phyloP scores from a whole-genome alignment of 1,284 basidiomycete species.

The Papiliotrema fonsecae region DNA sequence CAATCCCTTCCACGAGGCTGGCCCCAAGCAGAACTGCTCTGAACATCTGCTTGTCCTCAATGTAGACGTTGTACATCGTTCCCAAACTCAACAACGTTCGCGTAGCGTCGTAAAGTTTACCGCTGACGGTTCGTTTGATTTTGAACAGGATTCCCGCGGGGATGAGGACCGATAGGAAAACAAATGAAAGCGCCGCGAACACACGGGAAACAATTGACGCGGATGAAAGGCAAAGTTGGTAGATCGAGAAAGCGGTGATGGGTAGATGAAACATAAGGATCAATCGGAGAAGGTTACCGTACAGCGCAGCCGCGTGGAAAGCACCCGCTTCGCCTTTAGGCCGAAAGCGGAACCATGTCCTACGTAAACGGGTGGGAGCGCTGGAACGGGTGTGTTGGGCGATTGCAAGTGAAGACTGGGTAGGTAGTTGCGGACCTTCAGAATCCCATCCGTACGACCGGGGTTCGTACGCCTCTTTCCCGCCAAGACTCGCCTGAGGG shows the following conservation, averaged over 20 bases:
- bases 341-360: constrained; percentile 45
- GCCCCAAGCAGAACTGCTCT: constrained; percentile 72
- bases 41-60: constrained; percentile 86
- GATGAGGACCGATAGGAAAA: constrained; percentile 69
- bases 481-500: constrained; percentile 17
- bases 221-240: constrained; percentile 65
- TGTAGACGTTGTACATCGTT: constrained; percentile 92
- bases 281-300: constrained; percentile 82
- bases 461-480: constrained; percentile 24
- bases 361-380: constrained; percentile 17
- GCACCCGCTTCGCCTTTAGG: constrained; percentile 47
- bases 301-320: constrained; percentile 47
- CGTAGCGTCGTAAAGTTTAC: constrained; percentile 91
- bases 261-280: constrained; percentile 90
- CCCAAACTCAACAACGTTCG: constrained; percentile 84
- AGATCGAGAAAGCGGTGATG: constrained; percentile 83
- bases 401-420: constrained; percentile 14
- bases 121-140: constrained; percentile 71
- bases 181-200: constrained; percentile 54
- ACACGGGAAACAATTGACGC: constrained; percentile 49
- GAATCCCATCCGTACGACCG: constrained; percentile 8
- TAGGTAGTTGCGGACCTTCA: constrained; percentile 13
- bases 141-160: constrained; percentile 71
- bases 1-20: constrained; percentile 72
- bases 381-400: constrained; percentile 2